Percentiles rank a stretch among this genome's conserved stretches.
Conservation (phyloP, 371 early-diverging fungal species). For the Apophysomyces variabilis region DNA sequence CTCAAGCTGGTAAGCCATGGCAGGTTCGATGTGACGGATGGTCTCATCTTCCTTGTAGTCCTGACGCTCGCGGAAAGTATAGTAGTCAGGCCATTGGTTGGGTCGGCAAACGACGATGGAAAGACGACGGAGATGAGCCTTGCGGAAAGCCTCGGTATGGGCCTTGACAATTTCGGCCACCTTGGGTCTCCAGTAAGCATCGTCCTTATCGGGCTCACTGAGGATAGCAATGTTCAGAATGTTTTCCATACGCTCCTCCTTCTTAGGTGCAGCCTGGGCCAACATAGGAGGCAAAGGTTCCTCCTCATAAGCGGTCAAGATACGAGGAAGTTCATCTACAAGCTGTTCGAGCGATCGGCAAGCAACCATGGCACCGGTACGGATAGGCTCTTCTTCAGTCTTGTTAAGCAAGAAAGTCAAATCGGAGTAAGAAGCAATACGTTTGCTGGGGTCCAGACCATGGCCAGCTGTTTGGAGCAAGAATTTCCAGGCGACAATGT, state of each 20-base stretch:
- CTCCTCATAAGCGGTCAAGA: slow-evolving; percentile 59
- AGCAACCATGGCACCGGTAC: slow-evolving; percentile 74
- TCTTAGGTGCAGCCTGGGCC: slow-evolving; percentile 18
- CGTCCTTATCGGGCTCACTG: slow-evolving; percentile 62
- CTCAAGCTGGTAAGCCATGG: slow-evolving; percentile 96
- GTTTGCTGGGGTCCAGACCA: slow-evolving; percentile 60
- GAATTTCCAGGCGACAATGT: slow-evolving; percentile 84
- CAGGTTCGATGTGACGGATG: slow-evolving; percentile 98
- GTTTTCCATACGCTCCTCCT: slow-evolving; percentile 61
- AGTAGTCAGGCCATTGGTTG: slow-evolving; percentile 88
- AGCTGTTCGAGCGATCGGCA: slow-evolving; percentile 60
- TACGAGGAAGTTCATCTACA: slow-evolving; percentile 52
- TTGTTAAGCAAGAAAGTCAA: slow-evolving; percentile 69
- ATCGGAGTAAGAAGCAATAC: slow-evolving; percentile 76
- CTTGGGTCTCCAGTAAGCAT: slow-evolving; percentile 66
- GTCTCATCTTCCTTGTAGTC: slow-evolving; percentile 91
- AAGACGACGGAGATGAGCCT: slow-evolving; percentile 85
- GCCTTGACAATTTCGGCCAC: slow-evolving; percentile 62
- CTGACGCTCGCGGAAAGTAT: slow-evolving; percentile 92
- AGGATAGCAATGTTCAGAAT: slow-evolving; percentile 83
- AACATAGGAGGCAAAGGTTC: slow-evolving; percentile 47
- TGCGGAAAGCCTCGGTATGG: slow-evolving; percentile 67
- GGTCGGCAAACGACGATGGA: slow-evolving; percentile 87
- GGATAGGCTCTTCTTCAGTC: slow-evolving; percentile 68
- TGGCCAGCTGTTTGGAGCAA: slow-evolving; percentile 64